Base-by-base conservation (phyloP, 371 early-diverging fungal species). In the Rhizomucor pusillus region DNA sequence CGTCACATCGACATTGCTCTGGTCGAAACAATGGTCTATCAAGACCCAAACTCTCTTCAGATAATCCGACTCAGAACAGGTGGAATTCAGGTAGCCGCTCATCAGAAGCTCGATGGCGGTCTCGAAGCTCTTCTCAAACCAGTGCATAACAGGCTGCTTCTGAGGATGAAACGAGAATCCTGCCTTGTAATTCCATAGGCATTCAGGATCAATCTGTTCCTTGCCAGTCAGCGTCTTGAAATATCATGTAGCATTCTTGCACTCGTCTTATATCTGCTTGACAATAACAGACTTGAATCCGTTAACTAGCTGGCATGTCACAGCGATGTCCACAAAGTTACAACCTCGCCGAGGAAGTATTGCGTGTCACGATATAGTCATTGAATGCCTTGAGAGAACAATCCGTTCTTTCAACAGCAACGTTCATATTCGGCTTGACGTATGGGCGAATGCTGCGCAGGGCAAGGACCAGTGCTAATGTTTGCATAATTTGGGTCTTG, bases 321-420 rank as follows among this genome's bases (percentile, higher is more conserved):
- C 69, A 57, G 79, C 59, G 65, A 95, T 86, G 73, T 95, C 96
- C 48, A 95, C 96, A 40, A 92, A 67, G 96, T 94, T 64, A 95
- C 64, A 52, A 78, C 79, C 75, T 95, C 94, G 54, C 93, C 96
- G 40, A 95, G 94, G 53, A 95, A 77, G 85, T 83, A 95, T 57
- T 94, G 71, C 82, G 81, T 80, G 75, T 81, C 54, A 83, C 52
- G 22, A 95, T 77, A 59, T 88, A 77, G 46, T 77, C 74, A 82
- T 95, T 83, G 29, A 95, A 73, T 48, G 73, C 85, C 50, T 55
- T 65, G 49, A 94, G 69, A 59, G 82, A 73, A 39, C 79, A 66
- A 71, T 81, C 75, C 64, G 82, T 53, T 53, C 80, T 76, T 63
- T 86, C 85, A 60, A 82, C 83, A 49, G 86, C 85, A 63, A 79